Conservation (phyloP, 352 stramenopile genomes). For the Phytophthora quininea region DNA sequence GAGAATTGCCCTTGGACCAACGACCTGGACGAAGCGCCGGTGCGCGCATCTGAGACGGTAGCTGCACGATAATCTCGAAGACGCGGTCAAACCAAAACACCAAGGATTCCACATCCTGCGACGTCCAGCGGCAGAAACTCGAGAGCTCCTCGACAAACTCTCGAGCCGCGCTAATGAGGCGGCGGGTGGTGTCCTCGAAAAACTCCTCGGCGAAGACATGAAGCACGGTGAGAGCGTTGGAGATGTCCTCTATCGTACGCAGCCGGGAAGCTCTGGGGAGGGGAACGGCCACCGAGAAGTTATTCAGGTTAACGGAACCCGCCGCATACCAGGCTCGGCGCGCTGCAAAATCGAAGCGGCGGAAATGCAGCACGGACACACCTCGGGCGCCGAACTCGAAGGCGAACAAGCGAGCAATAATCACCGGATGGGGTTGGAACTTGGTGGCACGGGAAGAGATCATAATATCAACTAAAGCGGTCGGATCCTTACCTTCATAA, state of each 20-base stretch:
- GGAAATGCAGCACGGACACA: conserved; percentile 18
- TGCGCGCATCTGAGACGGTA: neutral
- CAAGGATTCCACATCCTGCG: neutral
- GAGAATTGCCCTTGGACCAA: neutral
- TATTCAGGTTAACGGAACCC: conserved; percentile 14
- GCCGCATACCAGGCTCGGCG: conserved; percentile 15
- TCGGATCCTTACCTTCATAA: neutral
- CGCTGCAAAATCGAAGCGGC: conserved; percentile 13
- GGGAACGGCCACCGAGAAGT: neutral
- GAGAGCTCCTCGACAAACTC: neutral
- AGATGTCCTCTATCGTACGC: conserved; percentile 3
- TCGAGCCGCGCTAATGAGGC: neutral
- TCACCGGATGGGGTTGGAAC: conserved; percentile 20
- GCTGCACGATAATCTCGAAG: neutral
- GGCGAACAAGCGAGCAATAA: conserved; percentile 7
- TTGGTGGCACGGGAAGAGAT: conserved; percentile 20
- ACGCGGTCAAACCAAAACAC: neutral
- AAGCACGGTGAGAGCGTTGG: conserved; percentile 12
- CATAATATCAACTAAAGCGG: conserved; percentile 4
- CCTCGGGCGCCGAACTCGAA: conserved; percentile 15
- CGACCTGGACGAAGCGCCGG: neutral
- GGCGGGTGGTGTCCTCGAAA: conserved; percentile 4
- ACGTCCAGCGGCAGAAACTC: neutral
- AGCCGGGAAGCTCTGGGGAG: conserved; percentile 3
- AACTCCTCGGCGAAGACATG: conserved; percentile 15